Evolutionary conservation across 345 rosid species (phyloP).

Genomic region (Dimocarpus longan): DNA sequence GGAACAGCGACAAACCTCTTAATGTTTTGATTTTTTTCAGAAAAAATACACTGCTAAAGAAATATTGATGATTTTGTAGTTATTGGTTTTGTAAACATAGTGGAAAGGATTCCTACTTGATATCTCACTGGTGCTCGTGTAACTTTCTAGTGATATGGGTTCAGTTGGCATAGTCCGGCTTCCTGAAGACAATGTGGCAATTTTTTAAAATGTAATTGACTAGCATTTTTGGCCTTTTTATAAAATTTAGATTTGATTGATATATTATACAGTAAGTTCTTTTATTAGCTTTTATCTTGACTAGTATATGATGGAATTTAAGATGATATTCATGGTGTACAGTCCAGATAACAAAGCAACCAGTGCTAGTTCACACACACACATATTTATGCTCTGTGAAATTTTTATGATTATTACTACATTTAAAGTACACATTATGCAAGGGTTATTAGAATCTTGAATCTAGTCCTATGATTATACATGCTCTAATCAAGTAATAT

Average conservation of each 20-base stretch:
- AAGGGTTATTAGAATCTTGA: not conserved
- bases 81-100: constrained; percentile 13
- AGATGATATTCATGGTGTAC: not conserved
- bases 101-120: constrained; percentile 10
- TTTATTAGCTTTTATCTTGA: not conserved
- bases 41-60: constrained; percentile 15
- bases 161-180: constrained; percentile 2
- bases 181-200: constrained; percentile 2
- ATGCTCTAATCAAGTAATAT: not conserved
- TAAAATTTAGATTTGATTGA: constrained; percentile 3
- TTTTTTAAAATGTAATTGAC: constrained; percentile 15
- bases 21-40: constrained; percentile 60
- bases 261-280: constrained; percentile 8
- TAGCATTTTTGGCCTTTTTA: constrained; percentile 8
- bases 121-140: not conserved
- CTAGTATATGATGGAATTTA: not conserved
- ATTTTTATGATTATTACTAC: too few relatives aligned
- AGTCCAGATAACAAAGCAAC: not conserved
- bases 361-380: not conserved
- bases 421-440: not conserved
- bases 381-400: too few relatives aligned
- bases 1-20: constrained; percentile 73
- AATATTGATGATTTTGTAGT: constrained; percentile 21
- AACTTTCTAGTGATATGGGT: constrained; percentile 9
- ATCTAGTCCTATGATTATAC: not conserved